Conservation (phyloP, 768 basidiomycete genomes). For the Rhizopogon sp. region DNA sequence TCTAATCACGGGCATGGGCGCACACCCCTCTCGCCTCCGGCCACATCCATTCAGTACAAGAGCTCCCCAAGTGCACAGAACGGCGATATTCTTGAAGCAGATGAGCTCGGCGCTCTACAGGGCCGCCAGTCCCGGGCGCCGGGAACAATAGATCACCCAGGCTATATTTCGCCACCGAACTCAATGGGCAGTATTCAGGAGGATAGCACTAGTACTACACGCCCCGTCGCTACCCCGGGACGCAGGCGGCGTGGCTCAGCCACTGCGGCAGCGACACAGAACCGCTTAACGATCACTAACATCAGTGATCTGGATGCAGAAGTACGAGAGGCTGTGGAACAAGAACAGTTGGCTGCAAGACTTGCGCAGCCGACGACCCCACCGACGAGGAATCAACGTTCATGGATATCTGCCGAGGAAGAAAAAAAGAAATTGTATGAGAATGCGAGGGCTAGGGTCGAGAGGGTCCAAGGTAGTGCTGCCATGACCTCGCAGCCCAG, state of each 20-base stretch:
- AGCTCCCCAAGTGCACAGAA: slow-evolving; percentile 23
- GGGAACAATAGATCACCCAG: slow-evolving; percentile 24
- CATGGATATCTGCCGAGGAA: slow-evolving; percentile 35
- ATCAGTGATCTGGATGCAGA: slow-evolving; percentile 28
- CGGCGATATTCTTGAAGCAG: slow-evolving; percentile 11
- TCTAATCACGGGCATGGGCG: slow-evolving; percentile 9
- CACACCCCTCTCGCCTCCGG: slow-evolving; percentile 6
- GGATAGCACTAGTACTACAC: slow-evolving; percentile 6
- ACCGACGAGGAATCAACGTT: slow-evolving; percentile 18
- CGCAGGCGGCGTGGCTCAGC: slow-evolving; percentile 30
- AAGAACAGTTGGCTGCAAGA: slow-evolving; percentile 20
- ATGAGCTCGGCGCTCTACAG: slow-evolving; percentile 19
- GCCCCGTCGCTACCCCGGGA: slow-evolving; percentile 4
- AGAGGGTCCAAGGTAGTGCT: slow-evolving; percentile 31
- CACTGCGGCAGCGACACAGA: slow-evolving; percentile 13
- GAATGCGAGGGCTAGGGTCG: slow-evolving; percentile 33
- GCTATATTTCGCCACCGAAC: slow-evolving; percentile 17
- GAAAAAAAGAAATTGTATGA: slow-evolving; percentile 40
- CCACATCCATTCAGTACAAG: slow-evolving; percentile 21
- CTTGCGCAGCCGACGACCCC: slow-evolving; percentile 16
- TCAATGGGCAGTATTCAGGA: slow-evolving; percentile 22
- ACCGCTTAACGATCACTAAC: slow-evolving; percentile 40
- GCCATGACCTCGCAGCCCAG: slow-evolving; percentile 10
- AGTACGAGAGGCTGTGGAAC: slow-evolving; percentile 41
- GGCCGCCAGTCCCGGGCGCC: background rate